phyloP scores from a whole-genome alignment of 331 rosid species.

The Quercus phellos region DNA sequence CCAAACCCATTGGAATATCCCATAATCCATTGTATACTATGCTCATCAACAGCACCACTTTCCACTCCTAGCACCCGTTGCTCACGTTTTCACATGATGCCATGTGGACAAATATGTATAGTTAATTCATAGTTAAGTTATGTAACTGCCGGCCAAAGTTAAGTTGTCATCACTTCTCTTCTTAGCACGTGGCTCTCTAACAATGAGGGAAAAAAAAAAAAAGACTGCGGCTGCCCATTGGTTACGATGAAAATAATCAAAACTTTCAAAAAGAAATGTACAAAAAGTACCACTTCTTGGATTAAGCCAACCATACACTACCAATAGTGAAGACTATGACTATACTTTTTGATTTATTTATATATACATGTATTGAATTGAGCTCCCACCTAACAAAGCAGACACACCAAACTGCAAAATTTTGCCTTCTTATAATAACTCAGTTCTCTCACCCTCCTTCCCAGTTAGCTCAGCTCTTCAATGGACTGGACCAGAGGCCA shows the following conservation, averaged over 20 bases:
- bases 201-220: background rate
- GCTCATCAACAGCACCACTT: background rate
- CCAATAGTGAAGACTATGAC: conserved; percentile 1
- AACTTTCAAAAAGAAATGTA: background rate
- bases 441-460: background rate
- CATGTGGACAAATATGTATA: conserved; percentile 35
- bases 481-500: conserved; percentile 80
- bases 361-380: background rate
- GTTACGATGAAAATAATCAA: background rate
- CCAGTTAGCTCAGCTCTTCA: background rate
- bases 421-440: background rate
- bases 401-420: background rate
- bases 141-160: conserved; percentile 38
- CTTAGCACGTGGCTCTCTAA: conserved; percentile 52
- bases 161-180: background rate
- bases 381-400: conserved; percentile 11
- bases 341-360: background rate
- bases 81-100: conserved; percentile 30
- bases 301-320: conserved; percentile 29
- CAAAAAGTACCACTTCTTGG: conserved; percentile 18
- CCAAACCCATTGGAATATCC: conserved; percentile 22
- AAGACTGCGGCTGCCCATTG: conserved; percentile 64
- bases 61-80: background rate
- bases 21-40: conserved; percentile 1
- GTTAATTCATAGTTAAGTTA: background rate